Evolutionary conservation across 768 basidiomycete genomes (phyloP).

Genomic region (Tylopilus subfusipes): DNA sequence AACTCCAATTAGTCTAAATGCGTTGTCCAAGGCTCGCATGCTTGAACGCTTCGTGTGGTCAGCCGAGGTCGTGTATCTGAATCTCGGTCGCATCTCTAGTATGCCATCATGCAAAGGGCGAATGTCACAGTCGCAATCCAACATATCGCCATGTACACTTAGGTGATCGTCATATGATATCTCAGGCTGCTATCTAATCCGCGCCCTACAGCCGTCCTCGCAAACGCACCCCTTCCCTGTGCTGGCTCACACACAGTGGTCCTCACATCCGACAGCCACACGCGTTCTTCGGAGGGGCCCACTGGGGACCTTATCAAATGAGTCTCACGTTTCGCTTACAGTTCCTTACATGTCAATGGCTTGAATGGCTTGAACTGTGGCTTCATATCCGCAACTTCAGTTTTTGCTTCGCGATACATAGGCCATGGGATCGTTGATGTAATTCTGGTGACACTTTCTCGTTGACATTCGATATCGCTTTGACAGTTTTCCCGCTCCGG

Average conservation of each 20-base stretch:
- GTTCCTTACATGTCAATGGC: not conserved
- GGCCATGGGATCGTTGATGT: conserved; percentile 11
- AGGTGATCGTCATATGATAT: not conserved
- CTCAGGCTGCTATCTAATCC: conserved; percentile 8
- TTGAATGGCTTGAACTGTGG: no score
- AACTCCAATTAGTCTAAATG: not conserved
- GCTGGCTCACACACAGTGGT: not conserved
- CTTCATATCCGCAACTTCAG: conserved; percentile 6
- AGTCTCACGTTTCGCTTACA: conserved; percentile 8
- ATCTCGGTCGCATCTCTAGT: no score
- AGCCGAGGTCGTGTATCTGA: not conserved
- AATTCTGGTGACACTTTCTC: conserved; percentile 12
- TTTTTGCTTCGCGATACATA: not conserved
- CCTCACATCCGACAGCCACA: not conserved
- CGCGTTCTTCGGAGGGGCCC: not conserved
- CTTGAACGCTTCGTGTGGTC: no score
- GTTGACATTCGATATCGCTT: conserved; percentile 3
- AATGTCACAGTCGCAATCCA: not conserved
- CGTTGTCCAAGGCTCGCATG: not conserved
- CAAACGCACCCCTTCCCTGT: not conserved
- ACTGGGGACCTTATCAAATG: conserved; percentile 2
- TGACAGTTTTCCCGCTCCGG: conserved; percentile 14
- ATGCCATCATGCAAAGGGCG: not conserved
- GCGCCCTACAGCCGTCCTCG: conserved; percentile 1
- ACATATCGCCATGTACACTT: conserved; percentile 17